These are phyloP conservation scores for Silene noctiflora DNA, from an alignment of 179 eudicot genomes.

Conservation along the genomic window DNA sequence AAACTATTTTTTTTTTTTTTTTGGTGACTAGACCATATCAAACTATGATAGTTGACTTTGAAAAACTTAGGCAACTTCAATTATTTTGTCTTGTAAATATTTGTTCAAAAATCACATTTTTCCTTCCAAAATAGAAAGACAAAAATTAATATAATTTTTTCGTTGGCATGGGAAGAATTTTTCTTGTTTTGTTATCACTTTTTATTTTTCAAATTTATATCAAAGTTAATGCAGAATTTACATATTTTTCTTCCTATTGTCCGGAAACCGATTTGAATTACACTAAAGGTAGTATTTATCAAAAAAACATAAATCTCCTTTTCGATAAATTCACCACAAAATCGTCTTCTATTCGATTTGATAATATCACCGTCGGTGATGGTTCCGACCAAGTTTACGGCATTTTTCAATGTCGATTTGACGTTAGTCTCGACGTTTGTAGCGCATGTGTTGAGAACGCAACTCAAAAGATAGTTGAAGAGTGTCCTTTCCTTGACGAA, in stretches of 20 bases:
- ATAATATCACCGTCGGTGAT: constrained; percentile 14
- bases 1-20: too few relatives aligned
- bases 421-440: constrained; percentile 14
- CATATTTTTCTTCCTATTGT: neutral
- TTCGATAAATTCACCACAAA: constrained; percentile 9
- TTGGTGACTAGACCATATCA: too few relatives aligned
- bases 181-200: neutral
- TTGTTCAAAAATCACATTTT: neutral
- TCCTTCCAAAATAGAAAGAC: neutral
- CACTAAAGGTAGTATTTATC: constrained; percentile 10
- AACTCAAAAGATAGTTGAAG: neutral
- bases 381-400: constrained; percentile 14
- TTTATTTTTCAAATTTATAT: neutral
- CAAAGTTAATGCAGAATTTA: neutral
- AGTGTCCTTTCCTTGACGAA: constrained; percentile 9
- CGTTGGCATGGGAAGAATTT: neutral
- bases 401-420: constrained; percentile 30
- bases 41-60: too few relatives aligned
- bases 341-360: neutral
- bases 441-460: constrained; percentile 16
- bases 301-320: constrained; percentile 17
- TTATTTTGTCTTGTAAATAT: neutral
- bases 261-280: neutral
- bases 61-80: too few relatives aligned
- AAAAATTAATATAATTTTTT: too few relatives aligned